These are phyloP conservation scores for Leccinellum luteum DNA, from an alignment of 768 basidiomycete species.

Conservation along the genomic window DNA sequence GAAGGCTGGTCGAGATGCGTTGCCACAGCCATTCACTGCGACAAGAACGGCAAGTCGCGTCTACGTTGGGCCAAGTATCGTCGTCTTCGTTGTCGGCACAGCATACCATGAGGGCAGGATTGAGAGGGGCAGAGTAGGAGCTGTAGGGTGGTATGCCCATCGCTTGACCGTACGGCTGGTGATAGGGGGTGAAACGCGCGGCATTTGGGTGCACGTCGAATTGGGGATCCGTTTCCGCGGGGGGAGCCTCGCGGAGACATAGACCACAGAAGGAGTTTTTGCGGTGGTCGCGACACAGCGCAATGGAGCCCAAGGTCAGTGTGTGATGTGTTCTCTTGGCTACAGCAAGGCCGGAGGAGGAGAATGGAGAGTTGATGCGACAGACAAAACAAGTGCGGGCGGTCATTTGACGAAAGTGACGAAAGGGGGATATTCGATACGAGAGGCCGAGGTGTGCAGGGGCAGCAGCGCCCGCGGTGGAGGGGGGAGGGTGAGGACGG, in stretches of 20 bases:
- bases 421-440: constrained; percentile 47
- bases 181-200: constrained; percentile 32
- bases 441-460: constrained; percentile 32
- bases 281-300: constrained; percentile 64
- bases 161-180: constrained; percentile 28
- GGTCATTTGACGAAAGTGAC: constrained; percentile 61
- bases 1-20: constrained; percentile 43
- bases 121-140: constrained; percentile 23
- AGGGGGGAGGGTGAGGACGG: constrained; percentile 34
- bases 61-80: constrained; percentile 60
- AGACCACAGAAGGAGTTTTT: constrained; percentile 62
- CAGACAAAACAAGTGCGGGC: constrained; percentile 60
- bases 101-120: constrained; percentile 38
- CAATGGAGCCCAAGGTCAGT: constrained; percentile 44
- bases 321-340: constrained; percentile 47
- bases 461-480: constrained; percentile 33
- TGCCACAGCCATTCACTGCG: constrained; percentile 66
- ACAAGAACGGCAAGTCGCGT: constrained; percentile 67
- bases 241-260: constrained; percentile 63
- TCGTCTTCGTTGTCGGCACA: constrained; percentile 73
- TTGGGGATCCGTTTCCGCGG: constrained; percentile 38
- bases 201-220: constrained; percentile 33
- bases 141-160: constrained; percentile 25
- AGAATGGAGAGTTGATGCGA: constrained; percentile 60
- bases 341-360: constrained; percentile 46